Percentiles rank a stretch among this genome's conserved stretches.
phyloP scores from a whole-genome alignment of 371 early-diverging fungal species.

The Mortierella sp. region DNA sequence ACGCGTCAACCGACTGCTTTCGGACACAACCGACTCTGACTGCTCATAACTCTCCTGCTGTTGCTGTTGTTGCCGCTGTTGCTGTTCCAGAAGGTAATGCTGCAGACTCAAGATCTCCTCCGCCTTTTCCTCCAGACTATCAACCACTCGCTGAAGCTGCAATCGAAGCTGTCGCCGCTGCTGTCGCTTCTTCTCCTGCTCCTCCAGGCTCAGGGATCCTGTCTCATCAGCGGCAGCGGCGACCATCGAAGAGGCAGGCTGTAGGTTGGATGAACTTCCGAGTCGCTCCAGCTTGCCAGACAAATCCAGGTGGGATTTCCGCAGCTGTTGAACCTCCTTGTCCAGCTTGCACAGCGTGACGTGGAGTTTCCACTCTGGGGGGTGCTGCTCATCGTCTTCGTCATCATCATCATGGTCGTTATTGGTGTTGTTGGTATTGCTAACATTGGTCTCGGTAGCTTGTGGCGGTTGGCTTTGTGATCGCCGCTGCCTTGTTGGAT shows the following conservation, averaged over 20 bases:
- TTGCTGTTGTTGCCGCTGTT: slow-evolving; percentile 21
- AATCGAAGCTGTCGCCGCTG: slow-evolving; percentile 27
- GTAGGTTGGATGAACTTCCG: slow-evolving; percentile 2
- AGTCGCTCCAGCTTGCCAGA: slow-evolving; percentile 23
- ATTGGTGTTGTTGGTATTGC: background rate
- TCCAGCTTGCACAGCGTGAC: slow-evolving; percentile 14
- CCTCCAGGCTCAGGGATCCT: background rate
- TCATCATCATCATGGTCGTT: background rate
- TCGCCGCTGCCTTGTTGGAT: background rate
- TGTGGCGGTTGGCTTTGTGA: background rate
- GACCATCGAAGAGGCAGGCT: background rate
- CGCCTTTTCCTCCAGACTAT: slow-evolving; percentile 31
- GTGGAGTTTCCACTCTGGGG: slow-evolving; percentile 31
- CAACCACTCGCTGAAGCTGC: slow-evolving; percentile 21
- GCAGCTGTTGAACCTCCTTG: slow-evolving; percentile 26
- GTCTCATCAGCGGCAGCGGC: background rate
- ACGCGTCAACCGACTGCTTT: background rate
- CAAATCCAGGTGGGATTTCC: slow-evolving; percentile 28
- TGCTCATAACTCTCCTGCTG: slow-evolving; percentile 7
- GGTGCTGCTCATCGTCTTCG: background rate
- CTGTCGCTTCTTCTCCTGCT: slow-evolving; percentile 12
- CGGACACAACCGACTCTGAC: background rate
- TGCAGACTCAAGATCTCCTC: slow-evolving; percentile 22
- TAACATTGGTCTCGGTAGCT: background rate
- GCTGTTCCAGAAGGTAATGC: slow-evolving; percentile 18